Evolutionary conservation across 805 yeast genomes (phyloP), one percentile per base, ranked within the genome.

Genomic region (Metschnikowia matae): DNA sequence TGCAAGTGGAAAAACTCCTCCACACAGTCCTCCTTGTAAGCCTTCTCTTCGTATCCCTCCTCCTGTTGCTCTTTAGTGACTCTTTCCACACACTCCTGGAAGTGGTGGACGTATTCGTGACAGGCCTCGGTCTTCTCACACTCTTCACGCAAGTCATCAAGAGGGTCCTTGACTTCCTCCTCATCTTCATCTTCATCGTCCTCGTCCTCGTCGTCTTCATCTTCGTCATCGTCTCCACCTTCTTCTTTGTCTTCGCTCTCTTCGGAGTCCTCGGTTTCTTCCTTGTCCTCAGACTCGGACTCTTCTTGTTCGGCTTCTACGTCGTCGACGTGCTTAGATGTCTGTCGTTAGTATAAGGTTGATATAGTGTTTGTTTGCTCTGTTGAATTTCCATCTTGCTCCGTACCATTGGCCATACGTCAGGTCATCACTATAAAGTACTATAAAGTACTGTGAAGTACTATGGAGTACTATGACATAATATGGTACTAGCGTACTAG

Each of bases 1-100:
- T 89, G 89, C 69, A 91, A 79, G 75, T 94, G 98, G 89, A 92
- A 92, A 62, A 87, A 92, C 75, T 92, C 99, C 75, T 92, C 98
- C 55, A 92, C 86, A 80, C 99, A 92, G 75, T 92, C 97, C 78
- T 92, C 99, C 75, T 92, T 92, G 79, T 89, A 79, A 10, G 78
- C 83, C 63, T 80, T 81, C 52, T 86, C 84, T 29, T 73, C 96
- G 69, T 92, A 91, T 61, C 77, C 96, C 60, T 81, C 86, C 66
- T 88, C 91, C 75, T 90, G 89, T 77, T 78, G 80, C 62, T 84
- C 96, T 69, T 84, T 82, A 58, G 94, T 83, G 58, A 92, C 98
- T 78, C 97, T 89, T 75, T 88, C 97, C 53, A 84, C 84, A 81
- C 99, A 92, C 74, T 91, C 97, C 56, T 87, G 84, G 74, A 85